Evolutionary conservation across 768 basidiomycete species (phyloP), one percentile per base, ranked within the genome.

Genomic region (Crepidotus variabilis): DNA sequence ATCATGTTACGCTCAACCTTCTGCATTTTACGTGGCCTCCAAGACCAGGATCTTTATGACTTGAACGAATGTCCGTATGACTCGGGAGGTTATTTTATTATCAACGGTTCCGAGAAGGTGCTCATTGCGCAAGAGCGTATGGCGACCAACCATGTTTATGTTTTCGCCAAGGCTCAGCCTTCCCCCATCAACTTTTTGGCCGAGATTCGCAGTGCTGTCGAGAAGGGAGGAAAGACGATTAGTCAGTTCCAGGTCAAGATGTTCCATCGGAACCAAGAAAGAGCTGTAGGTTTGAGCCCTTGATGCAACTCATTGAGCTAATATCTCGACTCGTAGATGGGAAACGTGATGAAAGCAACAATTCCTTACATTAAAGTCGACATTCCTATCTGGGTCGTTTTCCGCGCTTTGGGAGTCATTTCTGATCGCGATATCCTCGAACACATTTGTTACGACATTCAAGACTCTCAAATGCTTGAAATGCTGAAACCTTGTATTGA

Each of bases 21-120:
- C 77, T 99, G 97, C 72, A 92, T 96, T 56, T 84, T 98, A 33
- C 81, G 87, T 63, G 86, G 77, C 18, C 73, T 98, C 33, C 80
- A 81, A 61, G 92, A 95, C 50, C 81, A 84, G 60, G 90, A 92
- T 60, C 76, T 95, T 49, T 92, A 87, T 69, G 91, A 94, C 65
- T 75, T 98, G 62, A 98, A 97, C 67, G 97, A 99, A 74, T 99
- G 97, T 69, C 96, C 96, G 5, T 96, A 95, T 67, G 97, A 99
- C 72, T 94, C 94, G 36, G 97, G 97, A 71, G 97, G 97, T 50
- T 99, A 99, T 71, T 99, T 99, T 71, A 93, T 99, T 68, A 98
- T 99, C 76, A 98, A 98, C 63, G 97, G 97, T 11, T 98, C 97
- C 2, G 97, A 99, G 71, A 99, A 99, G 72, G 97, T 99, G n/a